A percentile compares a stretch with the other conserved stretches of the same genome.
Conservation (phyloP, 805 yeast genomes). For the Candida maltosa region DNA sequence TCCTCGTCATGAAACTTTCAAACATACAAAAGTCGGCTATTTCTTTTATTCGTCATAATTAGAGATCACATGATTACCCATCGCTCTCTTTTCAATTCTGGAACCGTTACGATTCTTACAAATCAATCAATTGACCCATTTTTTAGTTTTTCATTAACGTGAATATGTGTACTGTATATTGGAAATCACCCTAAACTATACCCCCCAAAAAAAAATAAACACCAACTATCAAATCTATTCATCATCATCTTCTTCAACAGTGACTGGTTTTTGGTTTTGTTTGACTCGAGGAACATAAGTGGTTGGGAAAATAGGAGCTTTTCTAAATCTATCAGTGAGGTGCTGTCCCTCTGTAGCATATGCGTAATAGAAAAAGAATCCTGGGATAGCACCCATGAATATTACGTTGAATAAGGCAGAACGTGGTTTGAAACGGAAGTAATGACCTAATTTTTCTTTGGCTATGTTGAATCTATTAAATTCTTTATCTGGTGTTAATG, state of each 20-base stretch:
- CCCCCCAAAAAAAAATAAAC: not conserved
- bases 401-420: slow-evolving; percentile 33
- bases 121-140: too few species aligned
- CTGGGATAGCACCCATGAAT: slow-evolving; percentile 37
- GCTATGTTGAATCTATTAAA: slow-evolving; percentile 40
- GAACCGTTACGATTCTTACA: too few species aligned
- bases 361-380: too few species aligned
- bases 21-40: too few species aligned
- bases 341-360: slow-evolving; percentile 38
- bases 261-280: too few species aligned
- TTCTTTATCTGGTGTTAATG: slow-evolving; percentile 40
- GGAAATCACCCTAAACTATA: not conserved
- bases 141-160: too few species aligned
- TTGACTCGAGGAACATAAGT: slow-evolving; percentile 42
- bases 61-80: too few species aligned
- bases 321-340: slow-evolving; percentile 33
- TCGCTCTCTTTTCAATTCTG: too few species aligned
- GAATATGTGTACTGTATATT: too few species aligned
- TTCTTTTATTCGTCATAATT: too few species aligned
- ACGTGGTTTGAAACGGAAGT: slow-evolving; percentile 40
- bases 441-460: slow-evolving; percentile 38
- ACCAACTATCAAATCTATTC: not conserved
- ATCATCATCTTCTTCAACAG: not conserved
- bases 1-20: too few species aligned
- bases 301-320: slow-evolving; percentile 28